These are phyloP conservation scores for Rhodamnia rubescens DNA, from an alignment of 345 rosid genomes.

Conservation along the genomic window DNA sequence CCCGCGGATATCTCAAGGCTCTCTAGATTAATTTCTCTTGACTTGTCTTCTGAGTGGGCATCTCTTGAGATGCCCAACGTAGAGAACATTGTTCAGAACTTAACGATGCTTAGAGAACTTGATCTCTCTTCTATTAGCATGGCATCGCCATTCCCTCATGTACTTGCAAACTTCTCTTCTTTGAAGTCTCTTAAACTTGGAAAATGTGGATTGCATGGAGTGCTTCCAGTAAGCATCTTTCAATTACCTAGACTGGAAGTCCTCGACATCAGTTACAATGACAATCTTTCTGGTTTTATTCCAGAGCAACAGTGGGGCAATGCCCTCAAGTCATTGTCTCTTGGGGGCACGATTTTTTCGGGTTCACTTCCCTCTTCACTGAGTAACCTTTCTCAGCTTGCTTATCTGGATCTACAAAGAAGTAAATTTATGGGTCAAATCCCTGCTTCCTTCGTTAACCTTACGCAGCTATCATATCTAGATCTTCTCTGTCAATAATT, in stretches of 20 bases:
- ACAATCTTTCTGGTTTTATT: neutral
- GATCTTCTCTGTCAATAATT: neutral
- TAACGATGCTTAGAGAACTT: neutral
- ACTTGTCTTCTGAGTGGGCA: neutral
- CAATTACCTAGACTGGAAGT: neutral
- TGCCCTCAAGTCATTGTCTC: neutral
- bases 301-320: neutral
- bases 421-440: conserved; percentile 4
- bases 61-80: neutral
- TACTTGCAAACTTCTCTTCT: neutral
- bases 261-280: neutral
- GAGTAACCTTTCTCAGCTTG: neutral
- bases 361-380: neutral
- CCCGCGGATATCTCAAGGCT: neutral
- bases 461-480: neutral
- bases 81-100: neutral
- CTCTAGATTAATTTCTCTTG: neutral
- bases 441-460: neutral
- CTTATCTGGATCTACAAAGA: neutral
- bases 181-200: neutral
- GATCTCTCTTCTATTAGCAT: neutral
- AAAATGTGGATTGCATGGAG: neutral
- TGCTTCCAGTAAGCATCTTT: neutral
- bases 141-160: neutral
- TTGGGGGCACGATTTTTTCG: neutral